These are phyloP conservation scores for Prinsepia uniflora DNA, from an alignment of 306 rosid species.

Conservation along the genomic window DNA sequence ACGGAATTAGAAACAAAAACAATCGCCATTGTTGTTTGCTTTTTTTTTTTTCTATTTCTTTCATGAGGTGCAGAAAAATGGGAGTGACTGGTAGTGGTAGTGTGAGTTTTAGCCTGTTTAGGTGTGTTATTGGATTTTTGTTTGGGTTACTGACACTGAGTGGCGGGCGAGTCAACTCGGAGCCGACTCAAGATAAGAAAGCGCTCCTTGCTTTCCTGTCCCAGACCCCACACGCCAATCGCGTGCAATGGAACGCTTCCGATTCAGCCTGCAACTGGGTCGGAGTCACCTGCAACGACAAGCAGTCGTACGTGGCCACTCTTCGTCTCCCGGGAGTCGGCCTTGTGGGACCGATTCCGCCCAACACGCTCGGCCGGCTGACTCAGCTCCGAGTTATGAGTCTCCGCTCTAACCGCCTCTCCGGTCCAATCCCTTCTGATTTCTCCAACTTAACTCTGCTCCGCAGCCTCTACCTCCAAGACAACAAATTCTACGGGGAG, in stretches of 20 bases:
- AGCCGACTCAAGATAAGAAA: constrained; percentile 81
- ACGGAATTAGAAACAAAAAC: neutral
- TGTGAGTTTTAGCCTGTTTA: neutral
- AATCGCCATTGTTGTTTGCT: constrained; percentile 17
- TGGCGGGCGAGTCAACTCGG: constrained; percentile 38
- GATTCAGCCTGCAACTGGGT: constrained; percentile 82
- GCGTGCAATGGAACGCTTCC: constrained; percentile 77
- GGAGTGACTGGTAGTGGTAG: neutral
- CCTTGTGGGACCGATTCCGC: constrained; percentile 66
- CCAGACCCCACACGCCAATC: constrained; percentile 54
- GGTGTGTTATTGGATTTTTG: constrained; percentile 12
- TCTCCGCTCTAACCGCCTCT: constrained; percentile 73
- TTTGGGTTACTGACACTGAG: constrained; percentile 26
- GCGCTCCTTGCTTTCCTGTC: constrained; percentile 73
- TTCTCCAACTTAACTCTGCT: constrained; percentile 63
- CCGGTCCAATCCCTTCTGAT: constrained; percentile 71
- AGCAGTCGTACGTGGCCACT: constrained; percentile 40
- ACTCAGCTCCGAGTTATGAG: constrained; percentile 66
- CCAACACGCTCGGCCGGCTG: constrained; percentile 58
- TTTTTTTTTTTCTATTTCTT: constrained; percentile 10
- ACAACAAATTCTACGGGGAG: constrained; percentile 50
- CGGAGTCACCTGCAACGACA: constrained; percentile 57
- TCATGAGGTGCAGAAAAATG: constrained; percentile 28
- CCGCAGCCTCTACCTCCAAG: constrained; percentile 66
- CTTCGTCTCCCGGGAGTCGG: constrained; percentile 85